Percentiles rank a stretch among this genome's conserved stretches.
These are phyloP conservation scores for Rhizopus arrhizus DNA, from an alignment of 371 early-diverging fungal genomes.

Conservation along the genomic window DNA sequence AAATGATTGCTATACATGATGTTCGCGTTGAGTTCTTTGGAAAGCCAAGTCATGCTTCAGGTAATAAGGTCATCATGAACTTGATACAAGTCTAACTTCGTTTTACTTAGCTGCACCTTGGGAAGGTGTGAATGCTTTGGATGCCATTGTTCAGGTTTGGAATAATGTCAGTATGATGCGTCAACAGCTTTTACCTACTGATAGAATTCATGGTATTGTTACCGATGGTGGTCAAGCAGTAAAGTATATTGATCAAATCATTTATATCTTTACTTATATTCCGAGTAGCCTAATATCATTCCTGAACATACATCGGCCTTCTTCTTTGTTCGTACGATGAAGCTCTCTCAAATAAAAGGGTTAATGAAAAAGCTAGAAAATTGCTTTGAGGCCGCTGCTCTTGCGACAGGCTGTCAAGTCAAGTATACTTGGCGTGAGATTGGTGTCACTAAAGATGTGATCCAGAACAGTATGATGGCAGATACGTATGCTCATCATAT, in stretches of 20 bases:
- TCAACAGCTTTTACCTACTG: constrained; percentile 70
- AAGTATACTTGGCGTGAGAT: constrained; percentile 60
- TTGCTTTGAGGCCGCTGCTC: constrained; percentile 70
- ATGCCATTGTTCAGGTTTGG: constrained; percentile 67
- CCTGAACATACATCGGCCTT: constrained; percentile 66
- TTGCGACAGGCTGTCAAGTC: constrained; percentile 74
- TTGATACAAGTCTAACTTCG: neutral
- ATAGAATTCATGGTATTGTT: constrained; percentile 75
- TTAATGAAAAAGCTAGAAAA: constrained; percentile 55
- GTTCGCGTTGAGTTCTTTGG: constrained; percentile 68
- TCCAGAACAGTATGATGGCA: constrained; percentile 62
- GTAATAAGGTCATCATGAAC: constrained; percentile 12
- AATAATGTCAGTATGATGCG: constrained; percentile 68
- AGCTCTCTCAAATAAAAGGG: constrained; percentile 44
- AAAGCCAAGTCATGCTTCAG: constrained; percentile 62
- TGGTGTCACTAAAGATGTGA: constrained; percentile 45
- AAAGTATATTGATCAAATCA: constrained; percentile 29
- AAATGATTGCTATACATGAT: constrained; percentile 47
- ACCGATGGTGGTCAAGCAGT: constrained; percentile 66
- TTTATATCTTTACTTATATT: neutral
- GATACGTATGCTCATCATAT: constrained; percentile 60
- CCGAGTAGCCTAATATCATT: constrained; percentile 53
- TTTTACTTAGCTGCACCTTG: constrained; percentile 27
- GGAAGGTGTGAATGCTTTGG: constrained; percentile 71
- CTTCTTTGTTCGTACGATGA: constrained; percentile 65